These are phyloP conservation scores for Blastosporella zonata DNA, from an alignment of 1,284 basidiomycete species.

Conservation along the genomic window DNA sequence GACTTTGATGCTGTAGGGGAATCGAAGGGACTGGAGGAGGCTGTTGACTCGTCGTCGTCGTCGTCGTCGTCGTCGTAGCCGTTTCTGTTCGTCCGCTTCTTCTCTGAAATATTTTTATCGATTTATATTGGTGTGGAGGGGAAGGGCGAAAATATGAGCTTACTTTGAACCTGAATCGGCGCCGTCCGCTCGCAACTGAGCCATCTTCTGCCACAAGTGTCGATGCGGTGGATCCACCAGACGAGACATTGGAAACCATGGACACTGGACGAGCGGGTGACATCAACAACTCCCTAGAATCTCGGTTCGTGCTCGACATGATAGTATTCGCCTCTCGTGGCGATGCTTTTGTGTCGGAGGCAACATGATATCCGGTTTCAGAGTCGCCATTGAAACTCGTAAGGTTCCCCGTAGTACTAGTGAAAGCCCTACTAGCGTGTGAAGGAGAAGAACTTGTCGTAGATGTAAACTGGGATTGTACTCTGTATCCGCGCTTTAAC, in stretches of 20 bases:
- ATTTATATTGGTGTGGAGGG: not conserved
- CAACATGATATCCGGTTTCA: conserved; percentile 3
- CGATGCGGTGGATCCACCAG: conserved; percentile 15
- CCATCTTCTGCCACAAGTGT: conserved; percentile 28
- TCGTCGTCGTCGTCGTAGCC: not conserved
- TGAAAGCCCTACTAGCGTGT: not conserved
- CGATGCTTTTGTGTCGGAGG: conserved; percentile 11
- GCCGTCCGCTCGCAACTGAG: conserved; percentile 6
- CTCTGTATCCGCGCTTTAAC: conserved; percentile 26
- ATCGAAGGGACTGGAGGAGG: not conserved
- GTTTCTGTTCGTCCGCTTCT: not conserved
- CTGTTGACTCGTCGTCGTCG: not conserved
- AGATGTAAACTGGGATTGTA: conserved; percentile 26
- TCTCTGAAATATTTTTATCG: not conserved
- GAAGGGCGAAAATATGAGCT: not conserved
- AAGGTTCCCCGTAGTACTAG: not conserved
- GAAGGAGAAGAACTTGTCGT: conserved; percentile 6
- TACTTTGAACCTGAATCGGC: conserved; percentile 4
- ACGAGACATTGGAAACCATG: conserved; percentile 14
- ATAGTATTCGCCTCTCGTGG: not conserved
- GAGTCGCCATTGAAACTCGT: not conserved
- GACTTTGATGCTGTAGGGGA: not conserved
- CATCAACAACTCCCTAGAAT: not conserved
- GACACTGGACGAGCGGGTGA: conserved; percentile 10
- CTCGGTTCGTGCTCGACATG: not conserved